Evolutionary conservation across 2,329 filamentous ascomycete genomes (phyloP).

Genomic region (Diaporthe australafricana): DNA sequence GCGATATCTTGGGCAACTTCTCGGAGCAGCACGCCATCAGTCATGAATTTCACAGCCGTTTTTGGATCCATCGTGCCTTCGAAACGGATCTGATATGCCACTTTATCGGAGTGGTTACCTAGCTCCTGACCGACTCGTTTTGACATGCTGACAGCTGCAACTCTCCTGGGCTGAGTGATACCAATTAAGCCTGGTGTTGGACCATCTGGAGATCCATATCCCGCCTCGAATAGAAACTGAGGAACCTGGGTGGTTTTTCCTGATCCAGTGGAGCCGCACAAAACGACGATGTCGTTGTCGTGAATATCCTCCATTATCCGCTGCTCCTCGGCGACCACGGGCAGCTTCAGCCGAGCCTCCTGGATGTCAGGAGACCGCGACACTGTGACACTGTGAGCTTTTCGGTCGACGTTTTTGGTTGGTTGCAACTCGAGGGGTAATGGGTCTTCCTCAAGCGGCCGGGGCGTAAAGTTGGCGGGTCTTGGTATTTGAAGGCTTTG

Average conservation of each 20-base stretch:
- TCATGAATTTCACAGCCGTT: slow-evolving; percentile 98
- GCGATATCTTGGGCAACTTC: slow-evolving; percentile 92
- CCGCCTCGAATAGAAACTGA: slow-evolving; percentile 94
- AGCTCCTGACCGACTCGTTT: slow-evolving; percentile 90
- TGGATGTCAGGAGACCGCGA: slow-evolving; percentile 80
- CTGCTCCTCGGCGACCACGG: slow-evolving; percentile 94
- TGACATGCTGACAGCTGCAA: slow-evolving; percentile 96
- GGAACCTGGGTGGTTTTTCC: slow-evolving; percentile 98
- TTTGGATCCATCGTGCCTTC: slow-evolving; percentile 84
- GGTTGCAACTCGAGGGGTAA: slow-evolving; percentile 74
- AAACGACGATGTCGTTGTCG: slow-evolving; percentile 88
- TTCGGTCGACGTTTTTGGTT: slow-evolving; percentile 71
- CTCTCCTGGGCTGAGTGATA: slow-evolving; percentile 92
- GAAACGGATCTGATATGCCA: slow-evolving; percentile 95
- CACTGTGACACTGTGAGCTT: slow-evolving; percentile 81
- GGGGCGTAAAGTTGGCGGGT: slow-evolving; percentile 72
- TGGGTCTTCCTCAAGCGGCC: slow-evolving; percentile 77
- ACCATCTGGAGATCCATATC: slow-evolving; percentile 83
- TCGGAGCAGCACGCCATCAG: slow-evolving; percentile 92
- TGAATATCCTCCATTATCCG: slow-evolving; percentile 98
- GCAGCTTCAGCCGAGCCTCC: slow-evolving; percentile 80
- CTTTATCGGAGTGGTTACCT: slow-evolving; percentile 78
- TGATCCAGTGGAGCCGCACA: slow-evolving; percentile 95
- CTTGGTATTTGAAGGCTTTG: slow-evolving; percentile 64
- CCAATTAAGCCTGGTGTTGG: slow-evolving; percentile 93